These are phyloP conservation scores for Xylaria sp. DNA, from an alignment of 2,329 filamentous ascomycete genomes.

Conservation along the genomic window DNA sequence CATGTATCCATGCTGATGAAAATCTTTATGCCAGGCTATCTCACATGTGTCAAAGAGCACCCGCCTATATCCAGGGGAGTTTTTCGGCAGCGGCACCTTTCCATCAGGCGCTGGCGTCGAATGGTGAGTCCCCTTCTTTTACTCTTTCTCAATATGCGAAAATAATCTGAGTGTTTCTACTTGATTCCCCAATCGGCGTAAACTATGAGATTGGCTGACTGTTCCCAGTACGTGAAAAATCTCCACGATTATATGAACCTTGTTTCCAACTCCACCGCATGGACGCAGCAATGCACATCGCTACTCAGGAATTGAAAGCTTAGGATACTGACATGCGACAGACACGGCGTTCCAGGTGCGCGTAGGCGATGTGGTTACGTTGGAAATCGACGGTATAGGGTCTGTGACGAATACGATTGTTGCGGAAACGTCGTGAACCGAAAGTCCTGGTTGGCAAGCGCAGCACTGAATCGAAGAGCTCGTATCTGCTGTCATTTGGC, in stretches of 20 bases:
- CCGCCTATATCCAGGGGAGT: slow-evolving; percentile 44
- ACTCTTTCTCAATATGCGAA: neutral
- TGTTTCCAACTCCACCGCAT: neutral
- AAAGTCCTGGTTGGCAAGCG: neutral
- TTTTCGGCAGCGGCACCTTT: slow-evolving; percentile 46
- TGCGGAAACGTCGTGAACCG: slow-evolving; percentile 24
- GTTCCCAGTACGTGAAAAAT: slow-evolving; percentile 21
- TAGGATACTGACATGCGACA: slow-evolving; percentile 23
- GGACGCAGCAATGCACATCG: neutral
- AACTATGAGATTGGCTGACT: neutral
- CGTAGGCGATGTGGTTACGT: slow-evolving; percentile 43
- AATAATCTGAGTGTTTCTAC: neutral
- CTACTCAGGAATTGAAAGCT: neutral
- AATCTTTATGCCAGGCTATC: slow-evolving; percentile 33
- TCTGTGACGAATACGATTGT: slow-evolving; percentile 45
- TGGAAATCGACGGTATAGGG: slow-evolving; percentile 47
- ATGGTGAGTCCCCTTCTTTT: slow-evolving; percentile 29
- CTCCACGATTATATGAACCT: neutral
- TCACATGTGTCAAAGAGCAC: slow-evolving; percentile 43
- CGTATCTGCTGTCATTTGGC: too few relatives aligned
- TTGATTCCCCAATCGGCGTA: neutral
- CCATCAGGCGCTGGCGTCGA: slow-evolving; percentile 45
- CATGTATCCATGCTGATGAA: neutral
- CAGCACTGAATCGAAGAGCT: too few relatives aligned
- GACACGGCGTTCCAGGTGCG: slow-evolving; percentile 40